Percentiles rank a stretch among this genome's conserved stretches.
These are phyloP conservation scores for Cerioporus squamosus DNA, from an alignment of 1,284 basidiomycete genomes.

Conservation along the genomic window DNA sequence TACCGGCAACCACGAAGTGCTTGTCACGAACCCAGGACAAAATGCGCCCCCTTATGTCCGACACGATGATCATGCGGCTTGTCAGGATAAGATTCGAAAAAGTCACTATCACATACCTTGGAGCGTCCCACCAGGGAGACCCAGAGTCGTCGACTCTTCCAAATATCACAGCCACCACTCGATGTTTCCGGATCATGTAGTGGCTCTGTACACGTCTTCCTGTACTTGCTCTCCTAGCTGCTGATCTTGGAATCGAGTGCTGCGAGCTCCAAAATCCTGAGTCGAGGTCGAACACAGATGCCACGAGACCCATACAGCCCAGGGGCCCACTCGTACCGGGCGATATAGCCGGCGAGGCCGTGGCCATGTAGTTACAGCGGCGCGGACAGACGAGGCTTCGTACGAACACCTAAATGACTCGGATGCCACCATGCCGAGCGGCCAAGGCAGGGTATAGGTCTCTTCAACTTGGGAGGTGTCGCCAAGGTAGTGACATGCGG, in stretches of 20 bases:
- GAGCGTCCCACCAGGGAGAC: constrained; percentile 83
- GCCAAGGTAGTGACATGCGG: too few species aligned
- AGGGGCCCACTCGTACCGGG: constrained; percentile 74
- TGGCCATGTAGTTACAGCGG: constrained; percentile 78
- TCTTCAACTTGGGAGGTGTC: too few species aligned
- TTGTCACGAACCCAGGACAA: constrained; percentile 59
- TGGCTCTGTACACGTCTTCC: constrained; percentile 71
- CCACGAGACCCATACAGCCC: constrained; percentile 56
- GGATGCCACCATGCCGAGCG: constrained; percentile 16
- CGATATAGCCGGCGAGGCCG: constrained; percentile 80
- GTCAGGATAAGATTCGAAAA: too few species aligned
- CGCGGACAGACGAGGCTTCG: constrained; percentile 51
- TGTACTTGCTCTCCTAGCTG: constrained; percentile 53
- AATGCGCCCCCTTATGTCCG: constrained; percentile 65
- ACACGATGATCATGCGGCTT: too few species aligned
- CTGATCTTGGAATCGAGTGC: constrained; percentile 55
- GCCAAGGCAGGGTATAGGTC: not conserved
- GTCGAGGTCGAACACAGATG: constrained; percentile 77
- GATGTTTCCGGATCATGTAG: constrained; percentile 75
- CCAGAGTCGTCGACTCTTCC: constrained; percentile 52
- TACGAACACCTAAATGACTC: constrained; percentile 48
- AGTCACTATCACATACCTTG: constrained; percentile 62
- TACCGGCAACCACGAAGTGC: constrained; percentile 40
- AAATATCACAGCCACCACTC: constrained; percentile 65
- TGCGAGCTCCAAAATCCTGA: constrained; percentile 86